Evolutionary conservation across 108 stramenopile species (phyloP).

Genomic region (Cyclotella baltica): DNA sequence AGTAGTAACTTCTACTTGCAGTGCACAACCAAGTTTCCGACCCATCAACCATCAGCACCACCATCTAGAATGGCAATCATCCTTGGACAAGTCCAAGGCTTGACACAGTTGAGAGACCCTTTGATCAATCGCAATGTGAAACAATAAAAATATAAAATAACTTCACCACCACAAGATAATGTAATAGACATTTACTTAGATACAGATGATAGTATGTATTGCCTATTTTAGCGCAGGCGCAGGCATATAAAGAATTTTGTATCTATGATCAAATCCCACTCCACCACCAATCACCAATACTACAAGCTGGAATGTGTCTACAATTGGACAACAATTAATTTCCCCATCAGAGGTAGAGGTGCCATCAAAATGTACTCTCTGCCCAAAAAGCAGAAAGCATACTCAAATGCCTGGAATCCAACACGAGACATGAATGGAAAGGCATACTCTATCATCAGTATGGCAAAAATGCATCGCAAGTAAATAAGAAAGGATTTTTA

Average conservation of each 20-base stretch:
- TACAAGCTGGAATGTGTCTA: conserved; percentile 13
- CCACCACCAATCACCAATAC: neutral
- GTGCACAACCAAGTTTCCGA: neutral
- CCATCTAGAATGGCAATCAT: neutral
- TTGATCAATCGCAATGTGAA: neutral
- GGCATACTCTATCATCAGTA: conserved; percentile 1
- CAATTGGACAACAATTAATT: neutral
- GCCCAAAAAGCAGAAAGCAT: neutral
- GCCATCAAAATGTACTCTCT: neutral
- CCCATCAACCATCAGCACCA: no score
- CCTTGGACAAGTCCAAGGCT: neutral
- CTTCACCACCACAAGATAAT: conserved; percentile 6
- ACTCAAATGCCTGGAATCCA: neutral
- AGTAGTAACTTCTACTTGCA: neutral
- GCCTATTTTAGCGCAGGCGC: neutral
- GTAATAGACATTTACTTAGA: conserved; percentile 1
- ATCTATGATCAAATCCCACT: neutral
- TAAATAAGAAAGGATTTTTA: no score
- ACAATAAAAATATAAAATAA: neutral
- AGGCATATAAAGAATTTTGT: neutral
- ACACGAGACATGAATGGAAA: neutral
- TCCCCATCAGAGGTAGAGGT: conserved; percentile 6
- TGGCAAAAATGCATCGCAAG: conserved; percentile 16
- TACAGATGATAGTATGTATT: neutral
- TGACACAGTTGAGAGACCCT: neutral